Conservation (phyloP, 805 yeast genomes). For the Pichia thaimueangensis region DNA sequence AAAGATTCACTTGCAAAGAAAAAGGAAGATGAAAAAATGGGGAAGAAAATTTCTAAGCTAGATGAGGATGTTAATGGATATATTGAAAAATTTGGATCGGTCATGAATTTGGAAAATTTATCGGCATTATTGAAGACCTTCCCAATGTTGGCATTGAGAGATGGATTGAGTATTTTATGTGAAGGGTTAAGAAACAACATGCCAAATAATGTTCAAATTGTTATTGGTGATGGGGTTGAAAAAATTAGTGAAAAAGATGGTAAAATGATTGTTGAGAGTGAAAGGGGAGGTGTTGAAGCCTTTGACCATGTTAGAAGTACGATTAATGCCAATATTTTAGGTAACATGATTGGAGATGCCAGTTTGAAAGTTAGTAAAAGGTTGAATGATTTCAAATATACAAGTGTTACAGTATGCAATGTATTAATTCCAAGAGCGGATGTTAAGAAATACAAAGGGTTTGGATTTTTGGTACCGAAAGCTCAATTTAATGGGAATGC, state of each 20-base stretch:
- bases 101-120: constrained; percentile 33
- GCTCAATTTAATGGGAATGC: constrained; percentile 33
- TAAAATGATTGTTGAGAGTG: constrained; percentile 17
- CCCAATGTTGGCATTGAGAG: constrained; percentile 55
- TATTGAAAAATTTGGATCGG: constrained; percentile 6
- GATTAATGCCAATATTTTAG: constrained; percentile 38
- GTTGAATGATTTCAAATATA: constrained; percentile 30
- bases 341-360: constrained; percentile 25
- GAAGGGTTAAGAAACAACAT: constrained; percentile 35
- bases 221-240: constrained; percentile 25
- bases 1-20: background rate
- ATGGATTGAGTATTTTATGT: constrained; percentile 54
- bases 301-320: constrained; percentile 60
- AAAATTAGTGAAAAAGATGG: constrained; percentile 11
- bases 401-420: constrained; percentile 60
- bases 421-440: constrained; percentile 46
- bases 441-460: constrained; percentile 48
- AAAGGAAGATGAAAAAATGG: no score
- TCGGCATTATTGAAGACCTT: constrained; percentile 37
- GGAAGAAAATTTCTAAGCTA: constrained; percentile 18
- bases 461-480: constrained; percentile 83
- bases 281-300: constrained; percentile 5
- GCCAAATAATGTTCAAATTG: constrained; percentile 36
- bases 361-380: constrained; percentile 9
- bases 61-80: constrained; percentile 13